These are phyloP conservation scores for Gnaphalium uliginosum DNA, from an alignment of 129 eudicot genomes.

Conservation along the genomic window DNA sequence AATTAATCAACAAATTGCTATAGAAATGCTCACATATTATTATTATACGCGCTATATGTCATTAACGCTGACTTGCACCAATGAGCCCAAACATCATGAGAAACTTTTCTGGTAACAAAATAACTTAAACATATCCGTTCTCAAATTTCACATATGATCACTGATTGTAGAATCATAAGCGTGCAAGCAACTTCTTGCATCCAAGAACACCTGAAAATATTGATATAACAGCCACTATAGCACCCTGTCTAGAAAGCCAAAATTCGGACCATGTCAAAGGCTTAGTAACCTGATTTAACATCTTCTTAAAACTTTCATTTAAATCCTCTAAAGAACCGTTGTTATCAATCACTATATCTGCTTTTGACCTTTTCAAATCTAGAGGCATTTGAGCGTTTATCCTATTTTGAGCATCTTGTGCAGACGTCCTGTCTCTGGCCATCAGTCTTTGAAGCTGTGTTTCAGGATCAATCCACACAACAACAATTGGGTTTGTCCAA, in stretches of 20 bases:
- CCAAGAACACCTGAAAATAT: slow-evolving; percentile 54
- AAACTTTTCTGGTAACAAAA: background rate
- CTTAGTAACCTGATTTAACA: slow-evolving; percentile 55
- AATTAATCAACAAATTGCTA: slow-evolving; percentile 17
- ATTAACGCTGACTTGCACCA: slow-evolving; percentile 12
- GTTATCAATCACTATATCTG: slow-evolving; percentile 80
- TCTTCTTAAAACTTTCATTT: slow-evolving; percentile 55
- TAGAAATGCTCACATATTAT: background rate
- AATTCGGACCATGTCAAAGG: slow-evolving; percentile 94
- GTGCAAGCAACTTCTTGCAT: slow-evolving; percentile 48
- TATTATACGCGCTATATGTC: background rate
- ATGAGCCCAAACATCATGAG: slow-evolving; percentile 4
- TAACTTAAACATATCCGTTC: slow-evolving; percentile 17
- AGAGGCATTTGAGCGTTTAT: slow-evolving; percentile 90
- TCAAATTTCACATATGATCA: slow-evolving; percentile 5
- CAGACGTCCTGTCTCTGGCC: slow-evolving; percentile 69
- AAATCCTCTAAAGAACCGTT: slow-evolving; percentile 72
- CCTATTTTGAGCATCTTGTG: slow-evolving; percentile 80
- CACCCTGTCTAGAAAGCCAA: slow-evolving; percentile 86
- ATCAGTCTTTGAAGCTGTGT: slow-evolving; percentile 79
- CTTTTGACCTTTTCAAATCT: slow-evolving; percentile 66
- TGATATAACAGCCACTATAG: slow-evolving; percentile 49
- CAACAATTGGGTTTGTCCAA: slow-evolving; percentile 86
- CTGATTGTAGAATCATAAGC: slow-evolving; percentile 14
- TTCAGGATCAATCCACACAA: slow-evolving; percentile 88